Evolutionary conservation across 768 basidiomycete species (phyloP).

Genomic region (Cubamyces lactineus): DNA sequence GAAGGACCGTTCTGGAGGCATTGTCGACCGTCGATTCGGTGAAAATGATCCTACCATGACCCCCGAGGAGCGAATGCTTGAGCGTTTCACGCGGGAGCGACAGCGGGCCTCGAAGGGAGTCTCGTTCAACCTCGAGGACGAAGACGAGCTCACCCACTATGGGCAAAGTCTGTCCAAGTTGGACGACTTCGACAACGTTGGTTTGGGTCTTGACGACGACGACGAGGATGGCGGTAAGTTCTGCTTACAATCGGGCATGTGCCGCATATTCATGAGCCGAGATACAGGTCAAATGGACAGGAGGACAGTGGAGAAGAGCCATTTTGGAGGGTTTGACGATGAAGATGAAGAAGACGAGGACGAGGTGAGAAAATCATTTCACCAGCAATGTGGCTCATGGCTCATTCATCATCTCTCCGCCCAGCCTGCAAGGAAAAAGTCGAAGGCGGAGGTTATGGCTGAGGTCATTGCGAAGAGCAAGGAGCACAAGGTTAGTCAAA

Average conservation of each 20-base stretch:
- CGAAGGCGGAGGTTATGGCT: slow-evolving; percentile 95
- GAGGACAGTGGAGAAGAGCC: slow-evolving; percentile 64
- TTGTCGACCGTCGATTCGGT: slow-evolving; percentile 94
- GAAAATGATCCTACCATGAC: slow-evolving; percentile 92
- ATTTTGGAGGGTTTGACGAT: slow-evolving; percentile 89
- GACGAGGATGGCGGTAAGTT: slow-evolving; percentile 48
- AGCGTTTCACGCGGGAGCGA: slow-evolving; percentile 91
- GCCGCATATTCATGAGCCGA: not conserved
- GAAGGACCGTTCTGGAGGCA: slow-evolving; percentile 81
- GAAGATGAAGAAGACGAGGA: slow-evolving; percentile 57
- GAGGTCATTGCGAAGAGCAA: slow-evolving; percentile 99
- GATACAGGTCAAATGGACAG: slow-evolving; percentile 65
- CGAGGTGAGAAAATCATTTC: slow-evolving; percentile 37
- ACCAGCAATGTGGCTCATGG: not conserved
- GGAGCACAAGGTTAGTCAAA: slow-evolving; percentile 75
- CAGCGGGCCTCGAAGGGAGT: slow-evolving; percentile 76
- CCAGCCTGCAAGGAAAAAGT: slow-evolving; percentile 83
- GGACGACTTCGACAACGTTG: slow-evolving; percentile 81
- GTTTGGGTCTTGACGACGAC: slow-evolving; percentile 59
- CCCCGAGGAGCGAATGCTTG: slow-evolving; percentile 96
- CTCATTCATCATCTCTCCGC: slow-evolving; percentile 13
- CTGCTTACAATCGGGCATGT: not conserved
- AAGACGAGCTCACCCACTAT: slow-evolving; percentile 90
- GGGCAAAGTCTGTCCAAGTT: slow-evolving; percentile 84
- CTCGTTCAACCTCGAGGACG: slow-evolving; percentile 89